Conservation (phyloP, 2,329 filamentous ascomycete species). For the Rasamsonia emersonii region DNA sequence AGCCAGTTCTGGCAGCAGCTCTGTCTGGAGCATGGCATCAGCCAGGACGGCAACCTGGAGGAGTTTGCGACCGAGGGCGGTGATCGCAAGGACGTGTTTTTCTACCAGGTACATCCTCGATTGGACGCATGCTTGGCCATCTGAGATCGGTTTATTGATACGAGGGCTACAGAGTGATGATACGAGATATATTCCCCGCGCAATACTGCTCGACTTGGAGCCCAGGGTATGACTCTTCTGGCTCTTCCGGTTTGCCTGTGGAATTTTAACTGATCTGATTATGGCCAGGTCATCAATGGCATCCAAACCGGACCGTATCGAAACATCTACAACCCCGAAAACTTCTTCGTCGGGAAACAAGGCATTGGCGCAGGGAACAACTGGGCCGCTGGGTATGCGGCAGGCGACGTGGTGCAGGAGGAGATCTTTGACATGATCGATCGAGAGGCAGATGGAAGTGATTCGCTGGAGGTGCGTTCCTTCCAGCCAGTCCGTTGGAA, state of each 20-base stretch:
- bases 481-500: not conserved
- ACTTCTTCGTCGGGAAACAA: conserved; percentile 94
- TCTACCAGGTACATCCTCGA: conserved; percentile 61
- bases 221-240: conserved; percentile 56
- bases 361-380: conserved; percentile 94
- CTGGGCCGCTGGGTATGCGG: conserved; percentile 94
- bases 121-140: not conserved
- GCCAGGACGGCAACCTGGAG: conserved; percentile 90
- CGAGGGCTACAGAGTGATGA: conserved; percentile 75
- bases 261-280: not conserved
- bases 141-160: too few species aligned
- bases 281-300: conserved; percentile 69
- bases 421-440: conserved; percentile 99
- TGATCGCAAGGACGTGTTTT: conserved; percentile 98
- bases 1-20: conserved; percentile 99
- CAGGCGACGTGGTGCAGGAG: conserved; percentile 83
- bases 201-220: conserved; percentile 91
- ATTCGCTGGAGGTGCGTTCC: conserved; percentile 71
- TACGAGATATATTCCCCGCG: conserved; percentile 92
- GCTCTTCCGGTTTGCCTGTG: conserved; percentile 5
- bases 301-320: conserved; percentile 92
- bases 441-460: conserved; percentile 92
- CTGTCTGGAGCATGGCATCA: conserved; percentile 96
- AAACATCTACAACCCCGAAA: conserved; percentile 99
- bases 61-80: conserved; percentile 97